Evolutionary conservation across 495 filamentous ascomycete species (phyloP).

Genomic region (Xylaria castorea): DNA sequence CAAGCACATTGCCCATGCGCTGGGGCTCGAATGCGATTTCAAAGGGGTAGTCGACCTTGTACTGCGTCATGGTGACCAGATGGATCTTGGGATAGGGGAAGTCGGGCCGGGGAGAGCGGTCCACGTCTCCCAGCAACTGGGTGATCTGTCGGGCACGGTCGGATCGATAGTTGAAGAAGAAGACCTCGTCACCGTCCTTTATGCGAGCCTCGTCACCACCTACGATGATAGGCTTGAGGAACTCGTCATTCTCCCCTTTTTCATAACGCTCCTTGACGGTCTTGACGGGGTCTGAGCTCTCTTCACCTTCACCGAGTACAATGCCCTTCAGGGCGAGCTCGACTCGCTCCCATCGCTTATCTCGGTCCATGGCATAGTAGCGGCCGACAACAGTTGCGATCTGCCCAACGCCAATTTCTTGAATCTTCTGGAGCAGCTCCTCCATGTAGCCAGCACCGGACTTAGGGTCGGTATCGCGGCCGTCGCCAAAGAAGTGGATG

Average conservation of each 20-base stretch:
- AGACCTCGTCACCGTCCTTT: constrained; percentile 90
- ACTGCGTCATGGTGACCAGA: constrained; percentile 97
- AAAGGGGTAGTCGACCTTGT: constrained; percentile 95
- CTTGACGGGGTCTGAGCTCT: constrained; percentile 80
- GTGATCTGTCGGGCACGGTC: constrained; percentile 97
- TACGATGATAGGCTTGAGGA: constrained; percentile 96
- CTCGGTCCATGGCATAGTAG: constrained; percentile 99
- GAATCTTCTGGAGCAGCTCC: constrained; percentile 74
- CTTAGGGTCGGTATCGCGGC: constrained; percentile 96
- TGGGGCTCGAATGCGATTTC: constrained; percentile 93
- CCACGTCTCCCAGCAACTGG: constrained; percentile 88
- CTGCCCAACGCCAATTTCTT: constrained; percentile 84
- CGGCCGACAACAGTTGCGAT: constrained; percentile 94
- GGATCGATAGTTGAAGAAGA: constrained; percentile 99
- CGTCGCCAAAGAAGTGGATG: constrained; percentile 99
- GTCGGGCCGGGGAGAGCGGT: constrained; percentile 86
- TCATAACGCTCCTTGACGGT: constrained; percentile 88
- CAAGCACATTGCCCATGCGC: constrained; percentile 93
- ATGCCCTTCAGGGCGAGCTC: constrained; percentile 89
- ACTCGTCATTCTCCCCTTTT: constrained; percentile 91
- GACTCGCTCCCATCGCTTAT: constrained; percentile 97
- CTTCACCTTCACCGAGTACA: constrained; percentile 83
- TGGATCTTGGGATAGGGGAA: constrained; percentile 94
- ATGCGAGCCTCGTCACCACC: constrained; percentile 83
- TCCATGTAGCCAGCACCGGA: constrained; percentile 86